Conservation (phyloP, 106 monocot species). For the Dendrobium chrysotoxum region DNA sequence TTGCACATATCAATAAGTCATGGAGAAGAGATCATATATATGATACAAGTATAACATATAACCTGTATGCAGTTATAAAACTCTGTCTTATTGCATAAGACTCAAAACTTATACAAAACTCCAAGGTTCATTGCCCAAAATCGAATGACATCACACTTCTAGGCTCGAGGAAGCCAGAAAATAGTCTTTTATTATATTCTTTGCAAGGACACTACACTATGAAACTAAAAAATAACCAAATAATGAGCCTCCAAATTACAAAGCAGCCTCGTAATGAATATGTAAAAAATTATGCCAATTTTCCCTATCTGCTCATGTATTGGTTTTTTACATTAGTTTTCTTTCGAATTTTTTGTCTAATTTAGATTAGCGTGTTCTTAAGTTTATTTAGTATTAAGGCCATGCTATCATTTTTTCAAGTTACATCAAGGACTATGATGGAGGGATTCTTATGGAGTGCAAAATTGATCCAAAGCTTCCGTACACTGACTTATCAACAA, state of each 20-base stretch:
- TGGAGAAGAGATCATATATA: background rate
- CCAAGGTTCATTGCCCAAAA: background rate
- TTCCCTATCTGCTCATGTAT: background rate
- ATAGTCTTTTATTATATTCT: background rate
- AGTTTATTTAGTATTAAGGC: background rate
- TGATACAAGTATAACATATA: background rate
- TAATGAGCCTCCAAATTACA: background rate
- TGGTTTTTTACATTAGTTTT: background rate
- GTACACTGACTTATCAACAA: conserved; percentile 86
- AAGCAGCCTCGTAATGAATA: background rate
- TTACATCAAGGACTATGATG: conserved; percentile 97
- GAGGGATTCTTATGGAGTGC: conserved; percentile 97
- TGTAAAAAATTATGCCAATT: background rate
- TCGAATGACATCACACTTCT: background rate
- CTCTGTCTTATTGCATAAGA: background rate
- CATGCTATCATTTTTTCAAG: conserved; percentile 19
- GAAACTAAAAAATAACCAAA: background rate
- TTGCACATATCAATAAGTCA: background rate
- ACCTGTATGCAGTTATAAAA: background rate
- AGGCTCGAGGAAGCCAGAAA: background rate
- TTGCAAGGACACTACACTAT: background rate
- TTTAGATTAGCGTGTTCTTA: background rate
- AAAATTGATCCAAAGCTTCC: conserved; percentile 95
- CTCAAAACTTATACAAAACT: background rate
- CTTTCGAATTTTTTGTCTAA: background rate